These are phyloP conservation scores for Daldinia loculata DNA, from an alignment of 495 filamentous ascomycete species.

Conservation along the genomic window DNA sequence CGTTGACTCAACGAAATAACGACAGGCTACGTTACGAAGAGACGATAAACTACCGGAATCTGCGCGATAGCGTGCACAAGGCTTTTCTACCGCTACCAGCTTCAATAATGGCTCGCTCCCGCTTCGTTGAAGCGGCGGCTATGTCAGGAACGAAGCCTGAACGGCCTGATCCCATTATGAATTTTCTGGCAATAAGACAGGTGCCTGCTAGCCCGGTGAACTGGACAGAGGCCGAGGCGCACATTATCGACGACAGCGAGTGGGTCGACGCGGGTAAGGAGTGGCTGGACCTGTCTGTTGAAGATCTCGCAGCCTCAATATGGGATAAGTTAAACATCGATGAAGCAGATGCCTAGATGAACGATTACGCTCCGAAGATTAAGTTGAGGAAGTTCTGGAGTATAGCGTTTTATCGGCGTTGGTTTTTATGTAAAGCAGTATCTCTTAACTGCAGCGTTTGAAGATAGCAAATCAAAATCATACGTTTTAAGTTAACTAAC, in stretches of 20 bases:
- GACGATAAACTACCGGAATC: slow-evolving; percentile 66
- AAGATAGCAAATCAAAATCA: neutral
- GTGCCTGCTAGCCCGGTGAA: slow-evolving; percentile 11
- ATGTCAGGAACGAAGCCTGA: neutral
- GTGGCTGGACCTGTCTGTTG: neutral
- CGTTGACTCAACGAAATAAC: neutral
- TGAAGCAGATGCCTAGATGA: neutral
- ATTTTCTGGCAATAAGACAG: neutral
- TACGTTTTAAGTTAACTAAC: neutral
- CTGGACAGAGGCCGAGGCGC: slow-evolving; percentile 12
- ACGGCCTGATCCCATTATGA: neutral
- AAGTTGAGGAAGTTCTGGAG: neutral
- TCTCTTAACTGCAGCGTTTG: slow-evolving; percentile 9
- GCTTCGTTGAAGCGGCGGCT: neutral
- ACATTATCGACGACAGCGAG: slow-evolving; percentile 16
- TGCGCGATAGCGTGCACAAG: slow-evolving; percentile 49
- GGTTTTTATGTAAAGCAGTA: neutral
- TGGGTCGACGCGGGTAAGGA: slow-evolving; percentile 32
- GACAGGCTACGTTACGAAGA: slow-evolving; percentile 45
- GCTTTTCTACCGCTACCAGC: neutral
- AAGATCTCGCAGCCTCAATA: neutral
- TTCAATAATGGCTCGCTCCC: neutral
- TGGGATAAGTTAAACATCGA: slow-evolving; percentile 8
- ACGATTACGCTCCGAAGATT: neutral
- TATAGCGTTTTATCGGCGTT: slow-evolving; percentile 11